Evolutionary conservation across 2,329 filamentous ascomycete genomes (phyloP).

Genomic region (Aspergillus pseudoglaucus): DNA sequence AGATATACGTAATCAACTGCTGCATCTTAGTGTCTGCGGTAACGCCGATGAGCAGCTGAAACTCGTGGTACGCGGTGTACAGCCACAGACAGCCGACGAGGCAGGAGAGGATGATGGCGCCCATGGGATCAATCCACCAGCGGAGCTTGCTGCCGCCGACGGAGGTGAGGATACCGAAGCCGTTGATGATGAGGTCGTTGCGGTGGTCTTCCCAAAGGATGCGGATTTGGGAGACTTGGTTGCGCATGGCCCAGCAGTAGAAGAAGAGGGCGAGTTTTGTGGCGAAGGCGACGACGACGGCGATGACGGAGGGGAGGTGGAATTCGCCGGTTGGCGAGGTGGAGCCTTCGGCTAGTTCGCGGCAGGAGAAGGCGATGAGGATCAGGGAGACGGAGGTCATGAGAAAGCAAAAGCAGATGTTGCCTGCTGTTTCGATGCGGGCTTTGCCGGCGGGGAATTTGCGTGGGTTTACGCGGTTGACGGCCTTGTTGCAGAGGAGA

Average conservation of each 20-base stretch:
- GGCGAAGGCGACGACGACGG: conserved; percentile 72
- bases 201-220: conserved; percentile 97
- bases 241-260: conserved; percentile 85
- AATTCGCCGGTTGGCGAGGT: conserved; percentile 56
- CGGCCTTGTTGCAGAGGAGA: conserved; percentile 79
- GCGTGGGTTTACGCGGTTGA: conserved; percentile 75
- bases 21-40: conserved; percentile 78
- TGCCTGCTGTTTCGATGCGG: conserved; percentile 88
- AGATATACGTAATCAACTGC: conserved; percentile 93
- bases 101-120: conserved; percentile 74
- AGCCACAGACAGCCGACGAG: conserved; percentile 78
- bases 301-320: conserved; percentile 75
- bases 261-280: conserved; percentile 81
- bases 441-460: conserved; percentile 90
- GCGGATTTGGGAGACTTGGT: conserved; percentile 84
- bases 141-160: conserved; percentile 81
- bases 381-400: conserved; percentile 91
- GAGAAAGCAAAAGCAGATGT: conserved; percentile 92
- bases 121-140: conserved; percentile 95
- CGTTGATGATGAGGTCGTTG: conserved; percentile 96
- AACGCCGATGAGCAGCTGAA: conserved; percentile 83
- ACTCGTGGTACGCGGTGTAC: conserved; percentile 78
- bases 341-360: conserved; percentile 55
- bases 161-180: conserved; percentile 82
- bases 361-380: conserved; percentile 79